Conservation (phyloP, 345 rosid genomes). For the Cardamine chenopodiifolia region DNA sequence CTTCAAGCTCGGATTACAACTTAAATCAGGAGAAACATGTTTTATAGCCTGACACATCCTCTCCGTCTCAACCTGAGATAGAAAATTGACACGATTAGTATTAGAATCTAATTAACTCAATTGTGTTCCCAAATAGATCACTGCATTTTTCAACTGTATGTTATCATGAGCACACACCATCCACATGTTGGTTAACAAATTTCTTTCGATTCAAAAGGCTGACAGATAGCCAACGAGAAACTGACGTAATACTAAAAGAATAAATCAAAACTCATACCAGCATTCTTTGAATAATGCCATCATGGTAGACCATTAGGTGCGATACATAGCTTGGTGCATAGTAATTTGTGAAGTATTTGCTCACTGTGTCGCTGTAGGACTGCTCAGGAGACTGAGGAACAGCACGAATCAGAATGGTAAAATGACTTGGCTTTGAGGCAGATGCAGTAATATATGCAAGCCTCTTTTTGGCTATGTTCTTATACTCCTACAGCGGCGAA, state of each 20-base stretch:
- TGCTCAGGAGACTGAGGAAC: constrained; percentile 67
- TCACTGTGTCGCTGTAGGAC: constrained; percentile 73
- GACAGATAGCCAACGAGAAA: constrained; percentile 19
- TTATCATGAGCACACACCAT: constrained; percentile 22
- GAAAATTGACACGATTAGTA: constrained; percentile 12
- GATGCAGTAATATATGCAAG: constrained; percentile 60
- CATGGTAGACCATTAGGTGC: constrained; percentile 77
- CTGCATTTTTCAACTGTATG: constrained; percentile 22
- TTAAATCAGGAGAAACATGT: constrained; percentile 47
- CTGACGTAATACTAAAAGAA: neutral
- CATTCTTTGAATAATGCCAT: constrained; percentile 64
- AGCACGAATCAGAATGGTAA: constrained; percentile 82
- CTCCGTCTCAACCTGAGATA: constrained; percentile 68
- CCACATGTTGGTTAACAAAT: neutral
- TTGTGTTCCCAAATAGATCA: constrained; percentile 12
- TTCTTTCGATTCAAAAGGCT: neutral
- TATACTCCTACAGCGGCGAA: constrained; percentile 65
- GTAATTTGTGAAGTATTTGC: constrained; percentile 63
- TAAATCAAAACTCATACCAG: constrained; percentile 56
- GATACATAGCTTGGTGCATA: constrained; percentile 79
- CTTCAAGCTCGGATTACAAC: constrained; percentile 44
- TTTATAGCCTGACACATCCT: constrained; percentile 58
- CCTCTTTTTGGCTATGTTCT: constrained; percentile 74
- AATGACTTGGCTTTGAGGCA: constrained; percentile 70
- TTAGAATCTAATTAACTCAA: constrained; percentile 14